phyloP scores from a whole-genome alignment of 2,329 filamentous ascomycete genomes.

The Sporothrix brunneoviolacea region DNA sequence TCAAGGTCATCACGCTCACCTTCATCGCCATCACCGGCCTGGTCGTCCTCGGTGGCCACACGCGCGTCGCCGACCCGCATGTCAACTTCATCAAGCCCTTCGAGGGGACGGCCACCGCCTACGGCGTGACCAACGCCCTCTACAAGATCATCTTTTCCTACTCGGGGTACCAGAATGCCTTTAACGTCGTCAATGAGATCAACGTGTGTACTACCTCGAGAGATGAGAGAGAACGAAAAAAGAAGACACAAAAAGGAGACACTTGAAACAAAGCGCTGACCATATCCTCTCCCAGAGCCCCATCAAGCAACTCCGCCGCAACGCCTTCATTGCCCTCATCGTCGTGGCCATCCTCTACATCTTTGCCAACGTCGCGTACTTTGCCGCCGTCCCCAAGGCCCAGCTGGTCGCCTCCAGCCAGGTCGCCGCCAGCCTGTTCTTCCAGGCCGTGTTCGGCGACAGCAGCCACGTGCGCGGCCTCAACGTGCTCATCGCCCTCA shows the following conservation, averaged over 20 bases:
- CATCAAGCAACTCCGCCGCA: slow-evolving; percentile 45
- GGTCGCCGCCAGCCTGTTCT: slow-evolving; percentile 51
- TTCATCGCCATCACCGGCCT: slow-evolving; percentile 52
- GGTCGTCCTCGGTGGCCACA: slow-evolving; percentile 51
- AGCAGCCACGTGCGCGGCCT: slow-evolving; percentile 42
- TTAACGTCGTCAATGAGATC: slow-evolving; percentile 56
- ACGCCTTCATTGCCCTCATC: slow-evolving; percentile 41
- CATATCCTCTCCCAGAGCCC: too few species aligned
- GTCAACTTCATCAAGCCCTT: slow-evolving; percentile 52
- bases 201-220: too few species aligned
- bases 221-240: too few species aligned
- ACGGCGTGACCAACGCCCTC: slow-evolving; percentile 51
- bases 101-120: slow-evolving; percentile 37
- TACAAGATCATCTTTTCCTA: slow-evolving; percentile 55
- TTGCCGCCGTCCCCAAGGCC: slow-evolving; percentile 47
- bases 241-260: too few species aligned
- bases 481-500: slow-evolving; percentile 51
- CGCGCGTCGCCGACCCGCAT: slow-evolving; percentile 40
- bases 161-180: slow-evolving; percentile 50
- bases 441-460: slow-evolving; percentile 49
- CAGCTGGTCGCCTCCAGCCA: slow-evolving; percentile 45
- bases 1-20: slow-evolving; percentile 53
- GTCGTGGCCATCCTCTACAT: slow-evolving; percentile 49
- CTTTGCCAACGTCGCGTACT: slow-evolving; percentile 54
- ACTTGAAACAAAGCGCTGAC: too few species aligned